These are phyloP conservation scores for Ilex paraguariensis DNA, from an alignment of 305 asterid genomes.

Conservation along the genomic window DNA sequence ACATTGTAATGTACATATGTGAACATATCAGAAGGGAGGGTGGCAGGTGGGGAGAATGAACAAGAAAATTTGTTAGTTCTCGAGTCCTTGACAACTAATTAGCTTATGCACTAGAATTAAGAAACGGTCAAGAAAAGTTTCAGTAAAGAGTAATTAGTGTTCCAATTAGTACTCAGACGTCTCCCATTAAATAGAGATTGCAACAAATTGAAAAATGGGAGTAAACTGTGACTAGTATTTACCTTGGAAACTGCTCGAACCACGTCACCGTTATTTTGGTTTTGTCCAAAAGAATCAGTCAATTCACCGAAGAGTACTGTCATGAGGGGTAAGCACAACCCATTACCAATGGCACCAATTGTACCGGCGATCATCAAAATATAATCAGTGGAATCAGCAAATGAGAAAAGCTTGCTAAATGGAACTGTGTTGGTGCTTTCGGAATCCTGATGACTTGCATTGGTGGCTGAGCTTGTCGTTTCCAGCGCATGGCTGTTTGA, in stretches of 20 bases:
- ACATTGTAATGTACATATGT: background rate
- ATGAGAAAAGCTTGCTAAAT: constrained; percentile 63
- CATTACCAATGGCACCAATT: constrained; percentile 67
- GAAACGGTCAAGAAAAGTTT: too few species aligned
- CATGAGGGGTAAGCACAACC: constrained; percentile 67
- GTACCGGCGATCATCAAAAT: constrained; percentile 63
- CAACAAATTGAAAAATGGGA: background rate
- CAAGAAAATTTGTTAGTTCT: background rate
- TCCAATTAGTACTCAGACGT: too few species aligned
- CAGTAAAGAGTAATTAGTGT: too few species aligned
- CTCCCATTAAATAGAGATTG: too few species aligned
- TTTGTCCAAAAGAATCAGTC: constrained; percentile 60
- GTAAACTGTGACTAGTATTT: background rate
- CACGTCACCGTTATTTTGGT: constrained; percentile 19
- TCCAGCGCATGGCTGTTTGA: constrained; percentile 10
- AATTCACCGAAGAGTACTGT: constrained; percentile 74
- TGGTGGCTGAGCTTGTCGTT: constrained; percentile 3
- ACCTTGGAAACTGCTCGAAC: constrained; percentile 55
- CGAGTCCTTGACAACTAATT: background rate
- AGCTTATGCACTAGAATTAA: background rate
- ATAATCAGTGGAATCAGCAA: constrained; percentile 57
- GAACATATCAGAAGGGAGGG: background rate
- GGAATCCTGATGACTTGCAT: constrained; percentile 11
- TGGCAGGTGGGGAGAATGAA: background rate
- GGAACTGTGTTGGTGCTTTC: constrained; percentile 39